These are phyloP conservation scores for Trichoderma sp. DNA, from an alignment of 2,329 filamentous ascomycete genomes.

Conservation along the genomic window DNA sequence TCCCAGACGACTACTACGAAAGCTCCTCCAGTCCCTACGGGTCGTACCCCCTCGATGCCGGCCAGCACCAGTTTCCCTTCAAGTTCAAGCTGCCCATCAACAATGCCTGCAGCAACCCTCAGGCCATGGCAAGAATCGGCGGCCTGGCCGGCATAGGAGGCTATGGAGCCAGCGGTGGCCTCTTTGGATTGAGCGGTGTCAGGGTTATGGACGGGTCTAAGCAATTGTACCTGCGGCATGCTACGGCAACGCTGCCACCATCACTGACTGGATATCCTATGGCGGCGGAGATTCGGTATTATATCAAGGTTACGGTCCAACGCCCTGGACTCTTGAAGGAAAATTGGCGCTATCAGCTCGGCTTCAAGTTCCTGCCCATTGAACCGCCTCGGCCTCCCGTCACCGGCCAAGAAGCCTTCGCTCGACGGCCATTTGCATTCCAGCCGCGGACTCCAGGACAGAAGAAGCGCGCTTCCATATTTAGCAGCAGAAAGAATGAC, in stretches of 20 bases:
- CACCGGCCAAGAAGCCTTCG: conserved; percentile 79
- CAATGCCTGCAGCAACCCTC: conserved; percentile 66
- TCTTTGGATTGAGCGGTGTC: conserved; percentile 57
- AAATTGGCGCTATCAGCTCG: conserved; percentile 71
- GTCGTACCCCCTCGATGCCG: conserved; percentile 65
- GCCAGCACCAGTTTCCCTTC: conserved; percentile 77
- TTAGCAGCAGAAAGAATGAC: conserved; percentile 47
- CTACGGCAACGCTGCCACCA: conserved; percentile 85
- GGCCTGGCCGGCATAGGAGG: conserved; percentile 60
- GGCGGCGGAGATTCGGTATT: conserved; percentile 90
- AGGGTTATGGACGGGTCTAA: conserved; percentile 66
- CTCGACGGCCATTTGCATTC: conserved; percentile 69
- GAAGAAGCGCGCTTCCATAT: conserved; percentile 63
- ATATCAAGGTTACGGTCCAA: conserved; percentile 91
- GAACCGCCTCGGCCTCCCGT: conserved; percentile 76
- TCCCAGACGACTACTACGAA: conserved; percentile 60
- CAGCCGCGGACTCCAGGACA: conserved; percentile 46
- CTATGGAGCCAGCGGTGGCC: conserved; percentile 48
- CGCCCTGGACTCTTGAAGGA: conserved; percentile 88
- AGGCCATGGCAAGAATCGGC: conserved; percentile 57
- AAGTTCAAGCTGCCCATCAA: conserved; percentile 78
- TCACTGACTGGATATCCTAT: conserved; percentile 85
- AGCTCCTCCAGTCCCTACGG: conserved; percentile 47
- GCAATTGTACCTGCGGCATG: conserved; percentile 68
- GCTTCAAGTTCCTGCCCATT: conserved; percentile 88